Base-by-base conservation (phyloP, 441 rosid genomes). In the Raphanus hybrid region DNA sequence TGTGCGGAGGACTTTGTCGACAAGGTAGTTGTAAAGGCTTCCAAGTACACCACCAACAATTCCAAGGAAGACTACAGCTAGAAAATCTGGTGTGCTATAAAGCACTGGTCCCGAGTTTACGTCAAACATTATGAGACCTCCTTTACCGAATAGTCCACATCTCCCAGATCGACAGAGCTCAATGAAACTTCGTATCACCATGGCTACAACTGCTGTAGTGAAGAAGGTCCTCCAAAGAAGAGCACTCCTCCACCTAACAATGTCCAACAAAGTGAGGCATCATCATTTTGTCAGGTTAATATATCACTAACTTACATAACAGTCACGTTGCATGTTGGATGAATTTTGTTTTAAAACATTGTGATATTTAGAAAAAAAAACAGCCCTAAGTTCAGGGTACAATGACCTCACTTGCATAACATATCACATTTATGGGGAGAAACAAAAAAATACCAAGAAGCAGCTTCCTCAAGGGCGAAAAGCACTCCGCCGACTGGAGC, bases 401-500 rank as follows among this genome's bases (percentile, higher is more conserved):
- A 23, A 23, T 23, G 26, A 23, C 26, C 26, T 23, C 26, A 23
- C 26, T 23, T 23, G 26, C 26, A 23, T 23, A 23, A 23, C 26
- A 23, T 23, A 23, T 23, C 26, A 23, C 26, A 23, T 23, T 23
- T 23, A 23, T 23, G 26, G 26, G 26, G 26, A 23, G 34, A 29
- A 29, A 29, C 4, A 29, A 59, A 69, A 41, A 29, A 23, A 16
- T 87, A 92, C 98, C 98, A 96, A 64, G 99, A 93, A 77, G 97
- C 94, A 74, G 89, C 97, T 84, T 96, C 99, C 83, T 96, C 97
- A 48, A 96, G 99, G 41, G 99, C 97, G 50, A 96, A 96, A 64
- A 96, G 92, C 14, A 96, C 97, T 23, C 99, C 99, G 1, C 99
- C 99, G 65, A 93, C 99, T 14, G 99, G 99, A 66, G 98, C 98